A percentile compares a stretch with the other conserved stretches of the same genome.
Evolutionary conservation across 1,139 yeast genomes (phyloP).

Genomic region (Pichia sp.): DNA sequence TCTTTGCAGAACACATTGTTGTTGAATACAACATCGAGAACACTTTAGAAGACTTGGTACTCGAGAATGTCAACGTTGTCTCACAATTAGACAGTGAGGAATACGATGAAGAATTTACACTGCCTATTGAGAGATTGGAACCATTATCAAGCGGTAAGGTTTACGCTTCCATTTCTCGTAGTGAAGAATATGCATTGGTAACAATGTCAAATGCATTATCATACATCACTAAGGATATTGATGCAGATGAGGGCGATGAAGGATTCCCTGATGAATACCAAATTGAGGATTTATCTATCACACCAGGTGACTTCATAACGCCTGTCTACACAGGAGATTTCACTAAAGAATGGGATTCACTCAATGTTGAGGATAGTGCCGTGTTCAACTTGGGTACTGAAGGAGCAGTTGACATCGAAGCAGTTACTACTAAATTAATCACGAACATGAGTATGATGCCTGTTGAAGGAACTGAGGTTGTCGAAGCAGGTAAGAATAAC

Average conservation of each 20-base stretch:
- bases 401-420: conserved; percentile 35
- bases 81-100: conserved; percentile 47
- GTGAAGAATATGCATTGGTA: conserved; percentile 5
- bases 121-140: conserved; percentile 64
- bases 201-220: conserved; percentile 62
- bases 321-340: conserved; percentile 81
- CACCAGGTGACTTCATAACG: conserved; percentile 74
- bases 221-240: conserved; percentile 74
- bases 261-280: conserved; percentile 94
- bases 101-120: conserved; percentile 62
- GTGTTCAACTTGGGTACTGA: conserved; percentile 50
- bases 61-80: conserved; percentile 74
- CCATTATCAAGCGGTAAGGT: conserved; percentile 71
- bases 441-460: conserved; percentile 54
- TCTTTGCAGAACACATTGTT: conserved; percentile 70
- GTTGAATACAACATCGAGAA: conserved; percentile 81
- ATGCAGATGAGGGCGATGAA: conserved; percentile 67
- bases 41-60: conserved; percentile 69
- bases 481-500: conserved; percentile 37
- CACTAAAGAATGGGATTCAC: conserved; percentile 65
- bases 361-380: conserved; percentile 50
- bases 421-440: conserved; percentile 40
- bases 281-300: conserved; percentile 69
- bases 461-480: conserved; percentile 69
- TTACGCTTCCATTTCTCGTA: conserved; percentile 66